Evolutionary conservation across 176 grass and related monocot species (phyloP), one percentile per base, ranked within the genome.

Genomic region (Triticum aestivum): DNA sequence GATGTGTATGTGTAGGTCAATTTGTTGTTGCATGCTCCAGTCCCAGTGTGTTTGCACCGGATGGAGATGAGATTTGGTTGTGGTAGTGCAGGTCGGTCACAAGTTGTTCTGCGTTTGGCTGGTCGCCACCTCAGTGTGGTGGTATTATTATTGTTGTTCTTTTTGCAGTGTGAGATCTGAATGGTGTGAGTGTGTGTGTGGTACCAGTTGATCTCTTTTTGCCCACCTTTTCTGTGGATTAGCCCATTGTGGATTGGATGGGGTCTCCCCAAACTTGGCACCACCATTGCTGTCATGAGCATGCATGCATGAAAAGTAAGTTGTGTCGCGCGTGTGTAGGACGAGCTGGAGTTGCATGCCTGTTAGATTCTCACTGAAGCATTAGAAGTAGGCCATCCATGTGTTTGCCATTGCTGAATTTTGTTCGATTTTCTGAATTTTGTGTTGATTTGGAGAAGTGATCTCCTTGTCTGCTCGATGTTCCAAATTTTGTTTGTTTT

Each of bases 71-170:
- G 64, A 32, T 66, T 29, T 74, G 41, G 14, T 49, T 29, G n/a
- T 73, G 13, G 6, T 30, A 75, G 76, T 69, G 82, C 90, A 49
- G 73, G 86, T 69, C 86, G 73, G 86, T 77, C 86, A 45, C 86
- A 68, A 33, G 15, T 71, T 47, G 54, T 21, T 58, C 17, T 58
- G 64, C 4, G 85, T 35, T 87, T 87, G 85, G 85, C 78, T 81
- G 18, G 3, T 64, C 6, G 59, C 58, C 85, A 87, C 78, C 68
- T 81, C 68, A 8, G 51, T 20, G 32, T 15, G 35, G 8, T 2
- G 6, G 13, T 6, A 9, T 21, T 21, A 58, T 58, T 21, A 21
- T 58, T 69, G 21, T 78, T 69, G 21, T 78, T 58, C n/a, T 78
- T 27, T 87, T 70, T 61, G 42, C 35, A 78, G 1, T 62, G 74